Percentiles rank a stretch among this genome's conserved stretches.
These are phyloP conservation scores for Salix viminalis DNA, from an alignment of 345 rosid genomes.

Conservation along the genomic window DNA sequence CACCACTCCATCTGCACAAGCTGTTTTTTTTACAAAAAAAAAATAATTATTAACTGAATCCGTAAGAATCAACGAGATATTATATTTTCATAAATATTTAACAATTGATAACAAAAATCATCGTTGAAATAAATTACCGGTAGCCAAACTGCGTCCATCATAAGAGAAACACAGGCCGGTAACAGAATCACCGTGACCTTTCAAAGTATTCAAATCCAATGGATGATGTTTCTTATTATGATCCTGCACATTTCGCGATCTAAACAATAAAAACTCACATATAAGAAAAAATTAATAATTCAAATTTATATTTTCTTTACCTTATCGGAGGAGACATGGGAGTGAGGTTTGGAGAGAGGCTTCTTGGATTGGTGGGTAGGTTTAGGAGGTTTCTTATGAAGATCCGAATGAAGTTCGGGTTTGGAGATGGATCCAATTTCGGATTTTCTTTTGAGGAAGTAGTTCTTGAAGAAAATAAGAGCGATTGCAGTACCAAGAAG, in stretches of 20 bases:
- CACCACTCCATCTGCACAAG: conserved; percentile 81
- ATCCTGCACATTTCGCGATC: conserved; percentile 39
- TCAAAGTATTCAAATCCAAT: conserved; percentile 87
- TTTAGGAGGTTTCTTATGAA: conserved; percentile 49
- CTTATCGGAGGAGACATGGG: conserved; percentile 67
- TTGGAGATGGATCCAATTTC: conserved; percentile 66
- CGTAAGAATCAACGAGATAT: neutral
- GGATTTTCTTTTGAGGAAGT: conserved; percentile 68
- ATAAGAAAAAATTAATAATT: neutral
- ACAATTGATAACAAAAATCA: neutral
- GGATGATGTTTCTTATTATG: conserved; percentile 78
- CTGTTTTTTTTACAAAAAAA: conserved; percentile 33
- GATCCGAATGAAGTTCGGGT: conserved; percentile 54
- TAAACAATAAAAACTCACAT: neutral
- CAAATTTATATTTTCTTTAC: neutral
- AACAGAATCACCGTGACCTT: conserved; percentile 93
- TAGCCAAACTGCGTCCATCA: conserved; percentile 72
- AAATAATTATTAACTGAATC: neutral
- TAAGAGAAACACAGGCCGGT: conserved; percentile 71
- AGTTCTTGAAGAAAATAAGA: conserved; percentile 66
- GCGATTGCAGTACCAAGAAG: conserved; percentile 64
- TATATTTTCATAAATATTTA: neutral
- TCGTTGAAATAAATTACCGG: conserved; percentile 39
- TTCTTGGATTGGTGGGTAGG: conserved; percentile 51
- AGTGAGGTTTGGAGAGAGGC: conserved; percentile 56